Evolutionary conservation across 1,284 basidiomycete species (phyloP), one percentile per base, ranked within the genome.

Genomic region (Sparassis latifolia): DNA sequence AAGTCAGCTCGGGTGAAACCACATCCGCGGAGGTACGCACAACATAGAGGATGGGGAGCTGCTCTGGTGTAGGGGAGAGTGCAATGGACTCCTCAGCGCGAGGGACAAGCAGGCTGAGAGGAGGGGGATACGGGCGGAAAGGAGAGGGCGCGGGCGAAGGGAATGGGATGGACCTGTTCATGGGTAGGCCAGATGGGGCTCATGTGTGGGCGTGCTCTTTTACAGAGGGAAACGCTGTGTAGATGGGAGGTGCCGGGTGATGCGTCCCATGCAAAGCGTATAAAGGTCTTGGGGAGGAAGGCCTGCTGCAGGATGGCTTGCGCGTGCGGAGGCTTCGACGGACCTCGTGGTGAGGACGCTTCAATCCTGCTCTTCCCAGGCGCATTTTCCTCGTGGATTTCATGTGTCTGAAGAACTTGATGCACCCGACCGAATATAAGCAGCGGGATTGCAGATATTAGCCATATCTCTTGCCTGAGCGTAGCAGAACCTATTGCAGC

Each of bases 21-120:
- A 49, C 48, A 45, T 28, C 33, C 7, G 3, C 29, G 42, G 53
- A 40, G 55, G 40, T 37, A 78, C 86, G 60, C 68, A 89, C 86
- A 52, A 87, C 84, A 61, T 88, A 89, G 57, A 89, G 71, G 10
- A 67, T 66, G 29, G 71, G 67, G 32, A 66, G 64, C 71, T 73
- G 52, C 44, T 52, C 56, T 20, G 20, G 20, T 20, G 20, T 20
- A 41, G 49, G 42, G 46, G 33, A 51, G 12, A 27, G 35, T 20
- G 32, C 29, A 35, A 51, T 44, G 45, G 5, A 40, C 10, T 5
- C 12, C 41, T 50, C 33, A 55, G 47, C 37, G 41, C 42, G 33
- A 30, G 33, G 44, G 38, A 5, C 45, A 42, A 33, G n/a, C 10
- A 5, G 39, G 38, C 20, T 20, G 20, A 20, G 20, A 20, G 20